These are phyloP conservation scores for Barbarea vulgaris DNA, from an alignment of 345 rosid genomes.

Conservation along the genomic window DNA sequence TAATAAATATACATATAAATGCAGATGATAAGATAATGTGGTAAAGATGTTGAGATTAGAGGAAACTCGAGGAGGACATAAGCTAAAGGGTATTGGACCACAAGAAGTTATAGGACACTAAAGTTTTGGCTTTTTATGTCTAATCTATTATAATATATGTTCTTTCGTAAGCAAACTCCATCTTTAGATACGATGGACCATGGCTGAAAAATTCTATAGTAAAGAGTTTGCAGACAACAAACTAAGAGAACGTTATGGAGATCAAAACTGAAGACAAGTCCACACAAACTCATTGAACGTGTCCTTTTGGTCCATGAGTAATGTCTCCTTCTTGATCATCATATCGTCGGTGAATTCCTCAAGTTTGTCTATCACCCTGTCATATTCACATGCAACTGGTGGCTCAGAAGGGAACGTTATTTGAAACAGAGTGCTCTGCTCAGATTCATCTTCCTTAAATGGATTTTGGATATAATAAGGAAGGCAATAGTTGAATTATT, in stretches of 20 bases:
- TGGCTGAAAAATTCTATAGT: not conserved
- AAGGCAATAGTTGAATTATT: too few relatives aligned
- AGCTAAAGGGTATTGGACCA: conserved; percentile 25
- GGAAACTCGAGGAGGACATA: conserved; percentile 1
- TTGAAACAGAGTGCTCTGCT: conserved; percentile 71
- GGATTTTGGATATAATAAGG: conserved; percentile 84
- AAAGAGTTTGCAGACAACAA: conserved; percentile 19
- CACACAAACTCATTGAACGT: too few relatives aligned
- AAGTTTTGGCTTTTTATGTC: conserved; percentile 9
- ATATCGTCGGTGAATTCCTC: too few relatives aligned
- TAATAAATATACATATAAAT: not conserved
- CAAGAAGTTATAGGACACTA: not conserved
- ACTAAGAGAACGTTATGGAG: not conserved
- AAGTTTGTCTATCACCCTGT: too few relatives aligned
- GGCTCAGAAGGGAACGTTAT: conserved; percentile 66
- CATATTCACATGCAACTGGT: too few relatives aligned
- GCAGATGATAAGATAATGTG: conserved; percentile 3
- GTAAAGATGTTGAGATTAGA: conserved; percentile 33
- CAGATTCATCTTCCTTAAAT: conserved; percentile 75
- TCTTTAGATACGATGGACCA: conserved; percentile 27
- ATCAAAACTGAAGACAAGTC: not conserved
- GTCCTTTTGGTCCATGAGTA: too few relatives aligned
- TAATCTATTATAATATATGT: not conserved
- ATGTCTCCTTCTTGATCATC: too few relatives aligned
- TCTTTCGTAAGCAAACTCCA: not conserved